Percentiles rank a stretch among this genome's conserved stretches.
phyloP scores from a whole-genome alignment of 441 rosid genomes.

The Geranium incanum region DNA sequence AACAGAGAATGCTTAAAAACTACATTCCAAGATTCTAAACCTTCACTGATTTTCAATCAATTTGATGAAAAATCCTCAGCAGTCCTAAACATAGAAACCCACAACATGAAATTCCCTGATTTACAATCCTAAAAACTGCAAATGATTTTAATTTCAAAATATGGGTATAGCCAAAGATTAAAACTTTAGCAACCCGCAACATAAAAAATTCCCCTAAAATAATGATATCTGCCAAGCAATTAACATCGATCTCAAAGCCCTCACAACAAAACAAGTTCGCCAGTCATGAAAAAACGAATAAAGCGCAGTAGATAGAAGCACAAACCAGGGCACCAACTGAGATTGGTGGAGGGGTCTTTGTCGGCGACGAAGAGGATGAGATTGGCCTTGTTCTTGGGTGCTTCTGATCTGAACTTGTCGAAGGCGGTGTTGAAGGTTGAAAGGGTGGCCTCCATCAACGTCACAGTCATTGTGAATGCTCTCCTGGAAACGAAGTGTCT shows the following conservation, averaged over 20 bases:
- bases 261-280: too few species aligned
- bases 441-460: constrained; percentile 41
- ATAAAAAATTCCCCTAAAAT: too few species aligned
- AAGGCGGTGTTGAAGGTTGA: constrained; percentile 43
- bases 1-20: neutral
- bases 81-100: too few species aligned
- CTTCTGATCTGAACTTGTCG: constrained; percentile 48
- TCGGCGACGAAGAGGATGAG: constrained; percentile 76
- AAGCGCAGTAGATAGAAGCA: neutral
- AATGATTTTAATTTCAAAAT: neutral
- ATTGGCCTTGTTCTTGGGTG: constrained; percentile 46
- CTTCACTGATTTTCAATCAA: too few species aligned
- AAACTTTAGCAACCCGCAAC: neutral
- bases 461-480: neutral
- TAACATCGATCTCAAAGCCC: too few species aligned
- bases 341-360: constrained; percentile 56
- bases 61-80: neutral
- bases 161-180: neutral
- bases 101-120: too few species aligned
- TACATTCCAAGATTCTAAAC: neutral
- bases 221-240: too few species aligned
- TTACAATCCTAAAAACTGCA: neutral
- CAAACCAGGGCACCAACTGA: constrained; percentile 79
- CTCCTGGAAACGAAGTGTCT: neutral
- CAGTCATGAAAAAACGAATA: neutral